Percentiles rank a stretch among this genome's conserved stretches.
These are phyloP conservation scores for Daphne laureola DNA, from an alignment of 441 rosid genomes.

Conservation along the genomic window DNA sequence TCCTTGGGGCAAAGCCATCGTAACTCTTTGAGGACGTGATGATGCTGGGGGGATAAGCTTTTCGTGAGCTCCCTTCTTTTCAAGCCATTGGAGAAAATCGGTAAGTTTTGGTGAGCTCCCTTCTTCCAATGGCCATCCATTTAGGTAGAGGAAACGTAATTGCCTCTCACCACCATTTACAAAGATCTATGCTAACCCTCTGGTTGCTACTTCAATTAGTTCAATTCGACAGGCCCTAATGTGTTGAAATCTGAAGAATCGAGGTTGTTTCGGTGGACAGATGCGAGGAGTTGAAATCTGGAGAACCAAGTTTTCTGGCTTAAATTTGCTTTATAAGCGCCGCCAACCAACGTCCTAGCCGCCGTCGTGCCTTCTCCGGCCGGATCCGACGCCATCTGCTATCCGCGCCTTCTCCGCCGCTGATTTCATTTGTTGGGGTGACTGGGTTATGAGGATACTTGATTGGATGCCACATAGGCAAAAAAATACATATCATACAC, in stretches of 20 bases:
- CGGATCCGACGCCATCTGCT: too few relatives aligned
- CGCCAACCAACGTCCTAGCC: too few relatives aligned
- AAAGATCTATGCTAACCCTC: slow-evolving; percentile 18
- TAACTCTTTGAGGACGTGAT: slow-evolving; percentile 27
- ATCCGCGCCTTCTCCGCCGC: too few relatives aligned
- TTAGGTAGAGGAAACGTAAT: slow-evolving; percentile 24
- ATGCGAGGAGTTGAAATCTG: slow-evolving; percentile 6
- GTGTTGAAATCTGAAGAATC: slow-evolving; percentile 7
- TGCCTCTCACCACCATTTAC: slow-evolving; percentile 25
- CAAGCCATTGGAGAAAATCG: not conserved
- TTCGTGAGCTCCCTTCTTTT: slow-evolving; percentile 20
- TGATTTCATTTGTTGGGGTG: too few relatives aligned
- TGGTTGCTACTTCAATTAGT: slow-evolving; percentile 24
- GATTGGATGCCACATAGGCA: too few relatives aligned
- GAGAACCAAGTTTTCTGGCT: too few relatives aligned
- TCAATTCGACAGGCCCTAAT: slow-evolving; percentile 17
- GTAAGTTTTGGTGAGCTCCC: slow-evolving; percentile 3
- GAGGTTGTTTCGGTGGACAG: slow-evolving; percentile 21
- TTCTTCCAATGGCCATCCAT: slow-evolving; percentile 16
- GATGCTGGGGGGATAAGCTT: slow-evolving; percentile 21
- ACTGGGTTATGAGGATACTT: too few relatives aligned
- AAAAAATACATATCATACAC: too few relatives aligned
- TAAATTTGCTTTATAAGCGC: too few relatives aligned
- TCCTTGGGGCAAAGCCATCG: slow-evolving; percentile 25
- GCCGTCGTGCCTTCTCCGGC: too few relatives aligned